Conservation (phyloP, 257 asterid species). For the Solanum medicagineum region DNA sequence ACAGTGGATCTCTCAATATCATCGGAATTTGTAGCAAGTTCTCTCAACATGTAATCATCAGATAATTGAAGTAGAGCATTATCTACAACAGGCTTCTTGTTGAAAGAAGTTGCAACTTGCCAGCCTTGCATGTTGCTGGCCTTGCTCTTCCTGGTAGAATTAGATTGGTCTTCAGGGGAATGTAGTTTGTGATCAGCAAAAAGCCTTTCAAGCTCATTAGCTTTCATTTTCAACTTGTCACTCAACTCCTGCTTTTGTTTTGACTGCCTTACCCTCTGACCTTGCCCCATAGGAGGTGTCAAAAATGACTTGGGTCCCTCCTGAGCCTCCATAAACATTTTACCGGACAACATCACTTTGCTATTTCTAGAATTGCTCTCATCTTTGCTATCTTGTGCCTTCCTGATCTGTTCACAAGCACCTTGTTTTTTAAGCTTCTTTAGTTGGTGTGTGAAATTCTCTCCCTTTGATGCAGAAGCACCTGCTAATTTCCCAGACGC, state of each 20-base stretch:
- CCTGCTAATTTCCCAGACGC: slow-evolving; percentile 14
- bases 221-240: slow-evolving; percentile 76
- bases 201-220: slow-evolving; percentile 83
- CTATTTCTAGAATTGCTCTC: slow-evolving; percentile 21
- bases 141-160: slow-evolving; percentile 32
- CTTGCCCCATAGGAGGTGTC: slow-evolving; percentile 36
- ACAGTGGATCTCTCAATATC: slow-evolving; percentile 20
- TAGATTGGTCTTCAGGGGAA: slow-evolving; percentile 57
- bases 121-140: slow-evolving; percentile 24
- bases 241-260: slow-evolving; percentile 84
- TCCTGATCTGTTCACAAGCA: slow-evolving; percentile 29
- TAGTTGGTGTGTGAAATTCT: slow-evolving; percentile 38
- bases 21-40: slow-evolving; percentile 25
- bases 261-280: slow-evolving; percentile 53
- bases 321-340: slow-evolving; percentile 28
- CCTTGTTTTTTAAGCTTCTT: slow-evolving; percentile 27
- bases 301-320: slow-evolving; percentile 36
- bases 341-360: slow-evolving; percentile 18
- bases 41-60: slow-evolving; percentile 16
- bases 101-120: slow-evolving; percentile 21
- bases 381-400: slow-evolving; percentile 21
- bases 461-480: slow-evolving; percentile 22
- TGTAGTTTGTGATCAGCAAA: slow-evolving; percentile 66
- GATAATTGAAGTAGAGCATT: slow-evolving; percentile 17
- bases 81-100: slow-evolving; percentile 23